phyloP scores from a whole-genome alignment of 1,284 basidiomycete genomes.

The Ustilago loliicola region DNA sequence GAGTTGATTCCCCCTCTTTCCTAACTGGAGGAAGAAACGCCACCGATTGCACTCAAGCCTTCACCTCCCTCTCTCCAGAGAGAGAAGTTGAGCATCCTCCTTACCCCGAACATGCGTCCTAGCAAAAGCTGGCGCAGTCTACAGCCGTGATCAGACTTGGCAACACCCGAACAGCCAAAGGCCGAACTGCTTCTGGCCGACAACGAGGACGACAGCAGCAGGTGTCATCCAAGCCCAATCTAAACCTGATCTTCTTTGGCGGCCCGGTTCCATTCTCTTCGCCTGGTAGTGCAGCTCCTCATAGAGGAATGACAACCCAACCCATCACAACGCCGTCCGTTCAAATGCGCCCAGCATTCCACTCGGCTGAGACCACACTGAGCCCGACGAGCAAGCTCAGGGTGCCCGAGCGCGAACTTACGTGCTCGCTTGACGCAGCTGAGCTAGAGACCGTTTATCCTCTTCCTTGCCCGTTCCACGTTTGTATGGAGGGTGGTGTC shows the following conservation, averaged over 20 bases:
- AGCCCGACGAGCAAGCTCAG: constrained; percentile 10
- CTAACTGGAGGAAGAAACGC: constrained; percentile 51
- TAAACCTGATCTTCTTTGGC: constrained; percentile 52
- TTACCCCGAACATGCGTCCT: constrained; percentile 47
- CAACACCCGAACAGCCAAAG: background rate
- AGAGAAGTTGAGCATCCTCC: constrained; percentile 54
- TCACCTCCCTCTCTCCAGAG: constrained; percentile 17
- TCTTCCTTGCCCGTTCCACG: constrained; percentile 52
- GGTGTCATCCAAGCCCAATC: constrained; percentile 5
- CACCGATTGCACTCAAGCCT: constrained; percentile 70
- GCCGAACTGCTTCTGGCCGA: background rate
- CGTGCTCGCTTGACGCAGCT: constrained; percentile 21
- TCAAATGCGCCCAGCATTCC: constrained; percentile 12
- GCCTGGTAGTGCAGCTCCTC: constrained; percentile 26
- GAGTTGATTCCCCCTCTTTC: constrained; percentile 55
- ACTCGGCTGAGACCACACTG: constrained; percentile 20
- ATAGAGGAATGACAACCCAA: constrained; percentile 13
- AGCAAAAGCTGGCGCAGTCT: constrained; percentile 47
- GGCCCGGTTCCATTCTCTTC: constrained; percentile 58
- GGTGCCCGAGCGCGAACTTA: constrained; percentile 34
- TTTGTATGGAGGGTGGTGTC: constrained; percentile 54
- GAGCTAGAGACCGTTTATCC: constrained; percentile 44
- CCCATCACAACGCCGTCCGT: constrained; percentile 7
- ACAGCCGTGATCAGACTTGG: constrained; percentile 20
- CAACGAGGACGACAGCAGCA: no score